phyloP scores from a whole-genome alignment of 2,329 filamentous ascomycete species.

The Orbilia oligospora region DNA sequence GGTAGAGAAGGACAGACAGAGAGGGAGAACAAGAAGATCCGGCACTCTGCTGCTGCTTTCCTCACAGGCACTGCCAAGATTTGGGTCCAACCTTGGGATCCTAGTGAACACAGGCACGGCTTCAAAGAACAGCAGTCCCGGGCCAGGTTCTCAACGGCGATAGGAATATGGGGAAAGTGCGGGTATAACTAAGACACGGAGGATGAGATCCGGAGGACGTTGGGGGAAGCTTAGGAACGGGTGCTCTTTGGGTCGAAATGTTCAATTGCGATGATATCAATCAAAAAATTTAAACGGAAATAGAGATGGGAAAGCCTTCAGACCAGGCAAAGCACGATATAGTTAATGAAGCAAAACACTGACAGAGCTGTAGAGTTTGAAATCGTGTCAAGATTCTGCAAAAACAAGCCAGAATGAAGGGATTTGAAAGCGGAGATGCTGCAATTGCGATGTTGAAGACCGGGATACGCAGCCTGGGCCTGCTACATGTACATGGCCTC shows the following conservation, averaged over 20 bases:
- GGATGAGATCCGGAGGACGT: slow-evolving; percentile 8
- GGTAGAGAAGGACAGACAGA: slow-evolving; percentile 22
- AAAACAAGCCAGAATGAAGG: slow-evolving; percentile 14
- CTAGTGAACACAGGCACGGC: slow-evolving; percentile 44
- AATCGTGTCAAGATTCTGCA: slow-evolving; percentile 16
- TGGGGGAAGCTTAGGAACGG: slow-evolving; percentile 25
- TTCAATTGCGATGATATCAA: slow-evolving; percentile 11
- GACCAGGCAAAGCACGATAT: neutral
- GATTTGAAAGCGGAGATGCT: slow-evolving; percentile 46
- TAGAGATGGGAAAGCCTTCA: neutral
- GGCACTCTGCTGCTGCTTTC: slow-evolving; percentile 32
- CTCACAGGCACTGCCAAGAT: slow-evolving; percentile 41
- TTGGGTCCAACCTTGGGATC: slow-evolving; percentile 44
- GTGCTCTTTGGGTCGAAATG: slow-evolving; percentile 6
- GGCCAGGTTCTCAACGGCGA: slow-evolving; percentile 32
- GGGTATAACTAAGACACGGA: slow-evolving; percentile 25
- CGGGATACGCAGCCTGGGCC: slow-evolving; percentile 38
- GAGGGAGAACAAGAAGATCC: slow-evolving; percentile 34
- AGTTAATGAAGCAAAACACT: neutral
- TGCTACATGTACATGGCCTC: slow-evolving; percentile 41
- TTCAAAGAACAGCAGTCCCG: slow-evolving; percentile 36
- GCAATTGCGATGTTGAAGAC: slow-evolving; percentile 48
- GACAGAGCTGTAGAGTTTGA: slow-evolving; percentile 10
- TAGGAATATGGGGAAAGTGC: slow-evolving; percentile 49
- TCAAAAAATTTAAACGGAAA: slow-evolving; percentile 9